Evolutionary conservation across 148 eudicot species (phyloP).

Genomic region (Rhododendron henanense): DNA sequence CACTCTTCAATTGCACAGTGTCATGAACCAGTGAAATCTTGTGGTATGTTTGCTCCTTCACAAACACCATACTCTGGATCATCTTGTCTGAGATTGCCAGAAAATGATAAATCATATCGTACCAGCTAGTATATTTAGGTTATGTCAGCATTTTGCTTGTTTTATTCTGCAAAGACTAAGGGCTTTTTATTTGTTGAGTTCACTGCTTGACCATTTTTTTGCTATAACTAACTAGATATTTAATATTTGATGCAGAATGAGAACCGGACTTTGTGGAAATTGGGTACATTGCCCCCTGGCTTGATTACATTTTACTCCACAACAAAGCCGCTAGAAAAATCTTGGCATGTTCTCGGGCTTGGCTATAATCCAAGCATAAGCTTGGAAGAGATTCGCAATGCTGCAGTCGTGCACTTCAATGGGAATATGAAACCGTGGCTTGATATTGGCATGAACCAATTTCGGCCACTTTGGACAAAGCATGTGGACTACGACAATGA

Average conservation of each 20-base stretch:
- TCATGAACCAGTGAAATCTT: neutral
- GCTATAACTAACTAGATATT: slow-evolving; percentile 1
- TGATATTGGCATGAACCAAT: slow-evolving; percentile 81
- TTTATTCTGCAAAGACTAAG: neutral
- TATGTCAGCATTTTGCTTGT: neutral
- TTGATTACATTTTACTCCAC: slow-evolving; percentile 85
- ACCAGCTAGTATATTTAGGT: neutral
- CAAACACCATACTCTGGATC: neutral
- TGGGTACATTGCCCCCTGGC: slow-evolving; percentile 91
- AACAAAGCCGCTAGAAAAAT: slow-evolving; percentile 88
- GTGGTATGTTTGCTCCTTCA: neutral
- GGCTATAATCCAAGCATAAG: slow-evolving; percentile 91
- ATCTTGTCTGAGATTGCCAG: neutral
- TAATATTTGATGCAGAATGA: slow-evolving; percentile 61
- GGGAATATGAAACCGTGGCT: slow-evolving; percentile 98
- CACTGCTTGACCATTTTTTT: neutral
- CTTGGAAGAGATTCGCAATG: slow-evolving; percentile 75
- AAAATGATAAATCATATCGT: neutral
- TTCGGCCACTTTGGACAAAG: slow-evolving; percentile 73
- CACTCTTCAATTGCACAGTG: neutral
- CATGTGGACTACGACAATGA: slow-evolving; percentile 85
- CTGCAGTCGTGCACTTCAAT: slow-evolving; percentile 91
- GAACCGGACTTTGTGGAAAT: slow-evolving; percentile 84
- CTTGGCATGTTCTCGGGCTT: slow-evolving; percentile 95
- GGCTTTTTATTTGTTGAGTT: neutral